phyloP scores from a whole-genome alignment of 148 eudicot species.

The Fagopyrum esculentum region DNA sequence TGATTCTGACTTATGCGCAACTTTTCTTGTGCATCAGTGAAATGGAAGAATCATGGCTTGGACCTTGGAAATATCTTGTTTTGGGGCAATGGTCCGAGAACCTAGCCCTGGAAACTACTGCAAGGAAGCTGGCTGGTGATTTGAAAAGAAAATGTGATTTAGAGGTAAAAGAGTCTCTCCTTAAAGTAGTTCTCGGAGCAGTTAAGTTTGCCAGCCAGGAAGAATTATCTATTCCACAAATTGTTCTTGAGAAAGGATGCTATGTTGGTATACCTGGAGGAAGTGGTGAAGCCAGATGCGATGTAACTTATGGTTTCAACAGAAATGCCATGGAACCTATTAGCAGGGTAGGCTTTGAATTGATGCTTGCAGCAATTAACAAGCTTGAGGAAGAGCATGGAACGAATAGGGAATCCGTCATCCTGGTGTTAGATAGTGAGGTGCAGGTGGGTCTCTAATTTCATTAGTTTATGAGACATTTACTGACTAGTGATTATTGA shows the following conservation, averaged over 20 bases:
- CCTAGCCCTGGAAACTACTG: conserved; percentile 30
- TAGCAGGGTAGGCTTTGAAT: conserved; percentile 25
- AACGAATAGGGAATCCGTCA: conserved; percentile 49
- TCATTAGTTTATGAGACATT: conserved; percentile 5
- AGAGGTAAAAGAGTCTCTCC: conserved; percentile 34
- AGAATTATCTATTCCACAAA: conserved; percentile 33
- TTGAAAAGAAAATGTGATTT: conserved; percentile 29
- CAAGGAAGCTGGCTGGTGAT: conserved; percentile 34
- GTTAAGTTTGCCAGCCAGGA: conserved; percentile 30
- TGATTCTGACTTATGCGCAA: not conserved
- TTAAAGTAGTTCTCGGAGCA: conserved; percentile 40
- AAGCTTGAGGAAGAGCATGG: conserved; percentile 43
- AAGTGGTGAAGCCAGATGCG: conserved; percentile 16
- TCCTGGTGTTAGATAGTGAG: conserved; percentile 72
- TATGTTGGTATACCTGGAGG: conserved; percentile 29
- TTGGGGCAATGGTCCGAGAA: conserved; percentile 52
- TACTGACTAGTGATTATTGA: not conserved
- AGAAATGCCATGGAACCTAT: conserved; percentile 25
- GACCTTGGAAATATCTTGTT: conserved; percentile 71
- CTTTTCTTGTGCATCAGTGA: conserved; percentile 32
- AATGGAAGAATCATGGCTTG: conserved; percentile 81
- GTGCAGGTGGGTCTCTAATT: conserved; percentile 57
- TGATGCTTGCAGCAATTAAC: conserved; percentile 31
- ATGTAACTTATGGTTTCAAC: conserved; percentile 14
- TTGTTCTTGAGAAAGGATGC: conserved; percentile 62